Percentiles rank a stretch among this genome's conserved stretches.
These are phyloP conservation scores for Aspergillus nanangensis DNA, from an alignment of 495 filamentous ascomycete species.

Conservation along the genomic window DNA sequence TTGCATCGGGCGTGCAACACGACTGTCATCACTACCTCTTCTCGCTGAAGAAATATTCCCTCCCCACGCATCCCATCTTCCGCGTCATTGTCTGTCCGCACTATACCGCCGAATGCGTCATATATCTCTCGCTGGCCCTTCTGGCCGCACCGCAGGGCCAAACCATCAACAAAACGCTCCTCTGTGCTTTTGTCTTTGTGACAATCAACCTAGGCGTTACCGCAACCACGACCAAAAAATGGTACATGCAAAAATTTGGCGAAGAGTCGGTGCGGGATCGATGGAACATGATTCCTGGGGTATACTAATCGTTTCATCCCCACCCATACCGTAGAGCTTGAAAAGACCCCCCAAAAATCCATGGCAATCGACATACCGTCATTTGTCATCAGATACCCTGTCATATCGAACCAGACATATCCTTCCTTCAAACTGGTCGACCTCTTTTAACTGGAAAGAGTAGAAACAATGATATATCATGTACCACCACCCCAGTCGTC, in stretches of 20 bases:
- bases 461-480: constrained; percentile 4
- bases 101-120: constrained; percentile 80
- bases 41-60: constrained; percentile 75
- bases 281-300: constrained; percentile 79
- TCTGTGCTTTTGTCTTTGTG: constrained; percentile 67
- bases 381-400: no score
- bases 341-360: no score
- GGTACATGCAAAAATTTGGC: constrained; percentile 82
- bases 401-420: no score
- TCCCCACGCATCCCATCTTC: constrained; percentile 73
- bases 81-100: constrained; percentile 74
- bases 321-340: no score
- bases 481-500: no score
- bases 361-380: no score
- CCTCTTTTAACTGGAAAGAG: not conserved
- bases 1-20: constrained; percentile 75
- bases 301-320: constrained; percentile 55
- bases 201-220: constrained; percentile 76
- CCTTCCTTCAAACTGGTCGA: not conserved
- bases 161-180: constrained; percentile 68
- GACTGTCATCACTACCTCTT: constrained; percentile 77
- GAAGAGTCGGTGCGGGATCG: constrained; percentile 55
- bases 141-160: constrained; percentile 62
- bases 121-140: constrained; percentile 77
- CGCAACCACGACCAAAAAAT: constrained; percentile 68